These are phyloP conservation scores for Nannochloris sp. DNA, from an alignment of 139 green algal genomes.

Conservation along the genomic window DNA sequence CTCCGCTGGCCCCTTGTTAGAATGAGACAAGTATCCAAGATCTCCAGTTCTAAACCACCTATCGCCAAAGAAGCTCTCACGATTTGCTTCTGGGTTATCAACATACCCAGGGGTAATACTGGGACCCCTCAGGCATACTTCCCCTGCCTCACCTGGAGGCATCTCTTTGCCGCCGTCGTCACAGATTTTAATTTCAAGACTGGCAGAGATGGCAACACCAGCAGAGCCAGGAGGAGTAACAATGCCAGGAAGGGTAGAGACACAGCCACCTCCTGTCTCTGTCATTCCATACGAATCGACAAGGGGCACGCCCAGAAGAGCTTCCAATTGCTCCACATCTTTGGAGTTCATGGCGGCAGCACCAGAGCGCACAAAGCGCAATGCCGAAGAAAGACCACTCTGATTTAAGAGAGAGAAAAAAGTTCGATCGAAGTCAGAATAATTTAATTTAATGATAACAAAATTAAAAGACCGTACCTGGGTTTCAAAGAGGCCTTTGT, in stretches of 20 bases:
- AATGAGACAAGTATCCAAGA: conserved; percentile 61
- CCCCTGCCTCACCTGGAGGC: conserved; percentile 40
- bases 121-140: conserved; percentile 70
- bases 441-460: background rate
- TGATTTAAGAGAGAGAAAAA: too few species aligned
- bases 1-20: too few species aligned
- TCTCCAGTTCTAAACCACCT: conserved; percentile 74
- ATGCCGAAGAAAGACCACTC: too few species aligned
- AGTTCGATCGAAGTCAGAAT: too few species aligned
- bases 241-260: background rate
- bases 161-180: background rate
- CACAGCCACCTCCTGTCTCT: background rate
- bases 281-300: background rate
- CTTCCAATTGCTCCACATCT: background rate
- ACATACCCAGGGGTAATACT: conserved; percentile 81
- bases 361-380: background rate
- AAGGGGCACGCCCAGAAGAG: background rate
- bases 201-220: background rate
- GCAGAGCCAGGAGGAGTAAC: too few species aligned
- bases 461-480: background rate
- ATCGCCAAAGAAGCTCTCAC: conserved; percentile 51
- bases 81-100: conserved; percentile 68
- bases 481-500: background rate
- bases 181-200: background rate
- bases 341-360: background rate